phyloP scores from a whole-genome alignment of 805 yeast species.

The Komagataella phaffii region DNA sequence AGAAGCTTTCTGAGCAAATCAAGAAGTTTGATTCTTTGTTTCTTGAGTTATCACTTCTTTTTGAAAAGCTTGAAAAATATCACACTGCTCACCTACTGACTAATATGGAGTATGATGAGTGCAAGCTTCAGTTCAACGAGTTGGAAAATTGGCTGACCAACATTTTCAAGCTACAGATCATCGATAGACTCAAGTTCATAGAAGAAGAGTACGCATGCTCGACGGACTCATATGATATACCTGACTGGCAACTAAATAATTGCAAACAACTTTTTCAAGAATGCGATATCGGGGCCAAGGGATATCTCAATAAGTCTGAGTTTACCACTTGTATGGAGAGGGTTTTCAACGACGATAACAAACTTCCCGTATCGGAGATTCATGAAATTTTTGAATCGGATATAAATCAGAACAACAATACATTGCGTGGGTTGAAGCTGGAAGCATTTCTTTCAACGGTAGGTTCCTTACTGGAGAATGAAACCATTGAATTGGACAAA shows the following conservation, averaged over 20 bases:
- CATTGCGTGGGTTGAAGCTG: neutral
- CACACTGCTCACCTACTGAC: conserved; percentile 12
- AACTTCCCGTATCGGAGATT: neutral
- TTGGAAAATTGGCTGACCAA: conserved; percentile 22
- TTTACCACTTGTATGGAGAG: conserved; percentile 11
- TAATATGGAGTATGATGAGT: conserved; percentile 24
- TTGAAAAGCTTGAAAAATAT: conserved; percentile 1
- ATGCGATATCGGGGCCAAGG: conserved; percentile 21
- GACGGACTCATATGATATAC: conserved; percentile 16
- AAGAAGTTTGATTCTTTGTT: conserved; percentile 18
- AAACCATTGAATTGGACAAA: neutral
- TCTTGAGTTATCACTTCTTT: conserved; percentile 8
- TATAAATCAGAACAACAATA: neutral
- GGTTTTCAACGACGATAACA: neutral
- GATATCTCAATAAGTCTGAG: conserved; percentile 24
- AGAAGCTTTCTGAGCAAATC: conserved; percentile 20
- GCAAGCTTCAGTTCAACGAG: conserved; percentile 21
- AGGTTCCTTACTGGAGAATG: neutral
- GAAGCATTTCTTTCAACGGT: neutral
- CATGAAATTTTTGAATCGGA: neutral
- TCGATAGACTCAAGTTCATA: conserved; percentile 9
- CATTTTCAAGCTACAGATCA: conserved; percentile 27
- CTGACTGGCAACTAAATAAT: conserved; percentile 24
- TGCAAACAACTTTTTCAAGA: conserved; percentile 29
- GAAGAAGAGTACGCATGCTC: conserved; percentile 5